phyloP scores from a whole-genome alignment of 78 protist species.

The Diacronema lutheri region DNA sequence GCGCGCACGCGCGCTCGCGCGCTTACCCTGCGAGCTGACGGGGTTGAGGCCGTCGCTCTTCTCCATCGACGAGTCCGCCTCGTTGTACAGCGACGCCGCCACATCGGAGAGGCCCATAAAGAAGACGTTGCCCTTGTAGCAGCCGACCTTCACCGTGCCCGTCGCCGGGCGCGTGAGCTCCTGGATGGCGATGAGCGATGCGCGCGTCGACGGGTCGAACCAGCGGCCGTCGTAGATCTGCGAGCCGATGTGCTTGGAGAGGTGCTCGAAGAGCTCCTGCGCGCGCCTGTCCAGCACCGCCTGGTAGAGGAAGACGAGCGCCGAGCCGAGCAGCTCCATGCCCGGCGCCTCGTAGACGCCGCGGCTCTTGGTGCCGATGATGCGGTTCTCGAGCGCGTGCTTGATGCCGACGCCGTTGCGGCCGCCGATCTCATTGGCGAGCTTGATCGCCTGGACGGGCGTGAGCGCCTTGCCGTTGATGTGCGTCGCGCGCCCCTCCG shows the following conservation, averaged over 20 bases:
- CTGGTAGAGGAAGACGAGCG: slow-evolving; percentile 31
- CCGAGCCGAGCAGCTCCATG: slow-evolving; percentile 41
- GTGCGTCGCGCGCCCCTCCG: neutral
- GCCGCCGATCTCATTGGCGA: slow-evolving; percentile 26
- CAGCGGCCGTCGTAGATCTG: slow-evolving; percentile 52
- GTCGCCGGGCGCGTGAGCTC: slow-evolving; percentile 2
- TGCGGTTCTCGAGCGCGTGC: slow-evolving; percentile 38
- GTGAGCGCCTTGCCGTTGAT: slow-evolving; percentile 44
- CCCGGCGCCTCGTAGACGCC: slow-evolving; percentile 54
- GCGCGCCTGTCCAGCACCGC: slow-evolving; percentile 39
- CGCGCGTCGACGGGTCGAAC: slow-evolving; percentile 36
- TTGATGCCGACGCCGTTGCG: slow-evolving; percentile 27
- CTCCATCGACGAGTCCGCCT: slow-evolving; percentile 44
- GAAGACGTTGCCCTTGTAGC: slow-evolving; percentile 25
- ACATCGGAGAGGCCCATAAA: slow-evolving; percentile 8
- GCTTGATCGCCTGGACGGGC: neutral
- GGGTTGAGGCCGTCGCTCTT: slow-evolving; percentile 36
- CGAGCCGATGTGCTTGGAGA: slow-evolving; percentile 1
- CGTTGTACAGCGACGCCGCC: slow-evolving; percentile 31
- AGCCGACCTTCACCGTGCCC: slow-evolving; percentile 14
- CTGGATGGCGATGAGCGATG: slow-evolving; percentile 31
- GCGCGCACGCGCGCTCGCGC: neutral
- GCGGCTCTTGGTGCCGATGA: slow-evolving; percentile 45
- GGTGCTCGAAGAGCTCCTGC: slow-evolving; percentile 15
- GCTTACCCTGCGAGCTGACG: slow-evolving; percentile 11